phyloP scores from a whole-genome alignment of 257 asterid genomes.

The Eucommia ulmoides region DNA sequence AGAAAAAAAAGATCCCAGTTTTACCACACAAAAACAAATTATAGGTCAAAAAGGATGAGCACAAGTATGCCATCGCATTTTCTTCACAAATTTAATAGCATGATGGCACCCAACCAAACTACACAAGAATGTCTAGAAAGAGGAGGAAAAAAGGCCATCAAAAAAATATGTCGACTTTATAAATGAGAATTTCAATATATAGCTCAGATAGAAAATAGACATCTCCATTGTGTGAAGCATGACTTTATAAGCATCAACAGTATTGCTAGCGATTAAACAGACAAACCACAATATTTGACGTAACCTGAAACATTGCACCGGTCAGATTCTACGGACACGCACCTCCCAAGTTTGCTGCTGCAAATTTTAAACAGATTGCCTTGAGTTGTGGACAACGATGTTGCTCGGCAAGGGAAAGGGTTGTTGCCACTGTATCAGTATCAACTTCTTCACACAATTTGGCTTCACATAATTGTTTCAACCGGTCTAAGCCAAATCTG shows the following conservation, averaged over 20 bases:
- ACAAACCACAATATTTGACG: constrained; percentile 29
- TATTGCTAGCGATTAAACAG: constrained; percentile 24
- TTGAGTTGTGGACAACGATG: constrained; percentile 82
- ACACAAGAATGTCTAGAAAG: too few species aligned
- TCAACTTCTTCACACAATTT: constrained; percentile 66
- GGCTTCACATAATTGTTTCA: constrained; percentile 84
- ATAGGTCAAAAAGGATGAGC: too few species aligned
- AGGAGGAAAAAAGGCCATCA: too few species aligned
- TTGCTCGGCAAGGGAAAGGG: constrained; percentile 88
- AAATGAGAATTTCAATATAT: too few species aligned
- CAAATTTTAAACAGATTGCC: constrained; percentile 82
- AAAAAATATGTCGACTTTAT: too few species aligned
- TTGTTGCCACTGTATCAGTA: constrained; percentile 76
- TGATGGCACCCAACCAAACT: too few species aligned
- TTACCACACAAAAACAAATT: too few species aligned
- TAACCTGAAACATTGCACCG: constrained; percentile 83
- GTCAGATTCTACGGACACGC: constrained; percentile 89
- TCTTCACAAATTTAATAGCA: too few species aligned
- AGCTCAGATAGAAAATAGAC: too few species aligned
- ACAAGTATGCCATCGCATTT: too few species aligned
- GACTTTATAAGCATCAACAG: constrained; percentile 19
- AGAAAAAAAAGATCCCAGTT: too few species aligned
- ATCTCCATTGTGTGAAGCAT: too few species aligned
- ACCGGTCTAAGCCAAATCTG: constrained; percentile 78
- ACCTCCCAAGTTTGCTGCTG: constrained; percentile 98